Evolutionary conservation across 2,329 filamentous ascomycete species (phyloP).

Genomic region (Fusarium sp.): DNA sequence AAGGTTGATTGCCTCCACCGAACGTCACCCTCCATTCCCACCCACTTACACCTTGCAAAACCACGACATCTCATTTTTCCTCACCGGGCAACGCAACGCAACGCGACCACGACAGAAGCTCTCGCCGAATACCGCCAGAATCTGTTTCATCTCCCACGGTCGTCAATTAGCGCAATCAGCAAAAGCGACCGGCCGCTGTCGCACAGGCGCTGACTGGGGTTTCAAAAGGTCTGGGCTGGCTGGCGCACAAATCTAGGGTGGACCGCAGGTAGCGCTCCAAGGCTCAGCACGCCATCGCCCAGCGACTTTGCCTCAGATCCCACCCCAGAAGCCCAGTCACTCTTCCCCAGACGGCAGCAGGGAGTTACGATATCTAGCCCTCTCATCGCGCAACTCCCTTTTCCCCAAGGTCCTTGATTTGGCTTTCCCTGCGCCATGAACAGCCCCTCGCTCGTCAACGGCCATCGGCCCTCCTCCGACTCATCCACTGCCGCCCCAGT

Average conservation of each 20-base stretch:
- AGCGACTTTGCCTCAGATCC: constrained; percentile 44
- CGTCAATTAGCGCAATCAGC: constrained; percentile 28
- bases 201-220: constrained; percentile 35
- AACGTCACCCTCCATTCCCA: constrained; percentile 29
- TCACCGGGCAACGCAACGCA: background rate
- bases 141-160: constrained; percentile 18
- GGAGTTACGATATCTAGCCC: constrained; percentile 46
- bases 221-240: constrained; percentile 3
- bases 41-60: constrained; percentile 14
- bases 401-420: constrained; percentile 31
- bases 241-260: constrained; percentile 35
- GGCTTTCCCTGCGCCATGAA: constrained; percentile 41
- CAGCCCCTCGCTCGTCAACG: constrained; percentile 42
- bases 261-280: constrained; percentile 31
- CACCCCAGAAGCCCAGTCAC: constrained; percentile 26
- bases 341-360: constrained; percentile 37
- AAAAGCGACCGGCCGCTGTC: constrained; percentile 24
- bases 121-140: constrained; percentile 14
- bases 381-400: constrained; percentile 44
- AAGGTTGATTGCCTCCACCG: constrained; percentile 28
- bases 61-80: background rate
- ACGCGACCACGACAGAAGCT: background rate
- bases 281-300: constrained; percentile 45
- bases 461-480: constrained; percentile 38
- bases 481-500: constrained; percentile 18